Base-by-base conservation (phyloP, 2,329 filamentous ascomycete genomes). In the Atkinsonella texensis region DNA sequence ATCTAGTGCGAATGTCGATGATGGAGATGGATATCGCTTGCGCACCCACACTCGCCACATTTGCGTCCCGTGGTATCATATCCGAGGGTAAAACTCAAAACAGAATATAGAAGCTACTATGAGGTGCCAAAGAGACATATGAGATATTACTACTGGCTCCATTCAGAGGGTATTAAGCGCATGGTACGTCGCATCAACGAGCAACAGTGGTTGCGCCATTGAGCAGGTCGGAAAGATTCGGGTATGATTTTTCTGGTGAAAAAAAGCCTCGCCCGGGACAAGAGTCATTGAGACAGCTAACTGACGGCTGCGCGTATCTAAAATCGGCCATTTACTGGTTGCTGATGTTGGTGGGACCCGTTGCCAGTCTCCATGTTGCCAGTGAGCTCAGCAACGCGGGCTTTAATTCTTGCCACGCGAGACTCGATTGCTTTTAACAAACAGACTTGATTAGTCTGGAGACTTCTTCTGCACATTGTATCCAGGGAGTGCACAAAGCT, bases 391-490 rank as follows among this genome's bases (percentile, higher is more conserved):
- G 93, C 93, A 53, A 98, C 93, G 55, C 93, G 85, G 54, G 93
- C 93, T 72, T 96, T 97, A 77, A 98, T 98, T 56, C 93, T 87
- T 47, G 93, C 93, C 54, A 97, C 93, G 58, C 93, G 87, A 47
- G 89, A 90, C 69, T 98, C 93, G 62, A 97, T 97, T 38, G 90
- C 89, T 94, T 23, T 23, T 23, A 1, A 56, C 13, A 42, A 43
- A 48, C 1, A 28, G 28, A 28, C 7, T 1, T 8, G 7, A 55
- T 68, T 45, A 68, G 64, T 32, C 47, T 38, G 4, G 15, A 38
- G 32, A 23, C 7, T 28, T 28, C 28, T 28, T 28, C 28, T 28
- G 28, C 7, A 8, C 7, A 28, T 28, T 28, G 7, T 8, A 28
- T 5, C 4, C 28, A 5, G 15, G 7, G 18, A 41, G 5, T 5